Evolutionary conservation across 208 protist genomes (phyloP).

Genomic region (Dictyostelium gargantuum): DNA sequence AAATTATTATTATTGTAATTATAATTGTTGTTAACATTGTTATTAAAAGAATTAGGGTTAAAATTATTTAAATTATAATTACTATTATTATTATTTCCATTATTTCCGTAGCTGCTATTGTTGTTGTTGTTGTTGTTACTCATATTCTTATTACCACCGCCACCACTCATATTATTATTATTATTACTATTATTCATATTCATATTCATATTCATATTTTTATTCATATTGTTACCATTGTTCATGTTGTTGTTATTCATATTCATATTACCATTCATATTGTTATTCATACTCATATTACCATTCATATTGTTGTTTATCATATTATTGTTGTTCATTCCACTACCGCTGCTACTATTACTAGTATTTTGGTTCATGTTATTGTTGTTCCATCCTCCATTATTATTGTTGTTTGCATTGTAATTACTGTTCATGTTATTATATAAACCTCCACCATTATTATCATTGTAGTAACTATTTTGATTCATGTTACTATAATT

Average conservation of each 20-base stretch:
- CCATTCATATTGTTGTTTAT: not conserved
- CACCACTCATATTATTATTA: not conserved
- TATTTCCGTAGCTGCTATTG: not conserved
- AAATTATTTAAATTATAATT: not conserved
- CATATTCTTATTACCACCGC: not conserved
- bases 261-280: not conserved
- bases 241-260: not conserved
- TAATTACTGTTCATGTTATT: not conserved
- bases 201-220: not conserved
- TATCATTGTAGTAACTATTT: not conserved
- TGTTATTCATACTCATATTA: not conserved
- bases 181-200: not conserved
- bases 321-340: too few species aligned
- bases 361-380: too few species aligned
- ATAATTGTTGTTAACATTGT: too few species aligned
- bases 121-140: not conserved
- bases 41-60: not conserved
- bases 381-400: not conserved
- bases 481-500: not conserved
- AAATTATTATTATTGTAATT: not conserved
- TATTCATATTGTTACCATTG: not conserved
- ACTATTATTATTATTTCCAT: not conserved
- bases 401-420: not conserved
- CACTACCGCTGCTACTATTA: too few species aligned
- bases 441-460: not conserved